Evolutionary conservation across 495 filamentous ascomycete genomes (phyloP), one percentile per base, ranked within the genome.

Genomic region (Neurospora sp.): DNA sequence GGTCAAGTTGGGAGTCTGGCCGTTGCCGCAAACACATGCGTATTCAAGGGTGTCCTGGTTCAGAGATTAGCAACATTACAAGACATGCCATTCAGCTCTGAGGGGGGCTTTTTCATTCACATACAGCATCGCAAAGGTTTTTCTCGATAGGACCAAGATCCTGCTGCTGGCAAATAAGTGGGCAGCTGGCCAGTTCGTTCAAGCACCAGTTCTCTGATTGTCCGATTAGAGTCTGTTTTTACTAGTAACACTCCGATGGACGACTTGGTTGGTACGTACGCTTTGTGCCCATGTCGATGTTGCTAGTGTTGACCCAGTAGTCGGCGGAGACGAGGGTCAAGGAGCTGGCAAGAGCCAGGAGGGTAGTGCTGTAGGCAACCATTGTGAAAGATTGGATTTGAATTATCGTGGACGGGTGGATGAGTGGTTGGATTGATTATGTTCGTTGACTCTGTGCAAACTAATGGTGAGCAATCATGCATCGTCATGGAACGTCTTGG

Each of bases 151-250:
- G 74, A 45, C 84, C 85, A 12, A 85, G 81, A 14, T 88, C 78
- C 37, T 88, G 78, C 76, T 97, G 92, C 48, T 91, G 83, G 83
- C 94, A 97, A 77, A 97, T 89, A 71, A 93, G 84, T 8, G 92
- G 92, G 80, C 93, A 96, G 69, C 87, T 82, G 65, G 87, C 87
- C 69, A 81, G 84, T 79, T 96, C 91, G 72, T 87, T 82, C 18
- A 79, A 72, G 80, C 93, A 96, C 93, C 93, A 96, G 48, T 82
- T 81, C 41, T 85, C 90, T 92, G 78, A 71, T 71, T 31, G 71
- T 70, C 40, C 38, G 6, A 74, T 81, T 79, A 83, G 81, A 39
- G 71, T 69, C 71, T 69, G 22, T 31, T 22, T 44, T 4, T 61
- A 40, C 27, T 37, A 20, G 44, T 18, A 48, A 8, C 18, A 41